These are phyloP conservation scores for Carex littledalei DNA, from an alignment of 176 grass and related monocot species.

Conservation along the genomic window DNA sequence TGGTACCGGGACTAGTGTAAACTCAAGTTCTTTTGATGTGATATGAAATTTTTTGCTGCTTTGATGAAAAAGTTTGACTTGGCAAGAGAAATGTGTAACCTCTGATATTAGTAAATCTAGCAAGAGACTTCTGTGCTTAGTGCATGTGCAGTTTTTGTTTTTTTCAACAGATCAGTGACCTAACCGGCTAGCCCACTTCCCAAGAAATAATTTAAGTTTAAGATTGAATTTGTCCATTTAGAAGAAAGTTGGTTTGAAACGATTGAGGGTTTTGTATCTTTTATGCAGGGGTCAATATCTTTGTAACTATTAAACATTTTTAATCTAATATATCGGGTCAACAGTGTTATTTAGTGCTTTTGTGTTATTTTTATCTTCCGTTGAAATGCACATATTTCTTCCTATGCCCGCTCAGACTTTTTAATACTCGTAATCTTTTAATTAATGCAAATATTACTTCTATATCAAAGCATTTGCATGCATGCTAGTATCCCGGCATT, in stretches of 20 bases:
- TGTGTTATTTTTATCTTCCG: too few species aligned
- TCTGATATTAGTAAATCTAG: neutral
- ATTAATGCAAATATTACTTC: too few species aligned
- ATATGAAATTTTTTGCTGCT: neutral
- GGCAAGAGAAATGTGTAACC: neutral
- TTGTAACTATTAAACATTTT: neutral
- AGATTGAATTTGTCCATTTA: neutral
- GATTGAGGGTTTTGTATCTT: neutral
- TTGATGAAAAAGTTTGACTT: neutral
- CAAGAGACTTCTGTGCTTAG: conserved; percentile 1
- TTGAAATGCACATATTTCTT: too few species aligned
- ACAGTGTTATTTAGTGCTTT: too few species aligned
- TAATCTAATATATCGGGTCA: neutral
- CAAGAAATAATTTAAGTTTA: neutral
- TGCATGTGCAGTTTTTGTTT: neutral
- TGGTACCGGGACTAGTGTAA: neutral
- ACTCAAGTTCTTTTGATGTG: neutral
- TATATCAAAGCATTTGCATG: too few species aligned
- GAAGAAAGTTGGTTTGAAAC: neutral
- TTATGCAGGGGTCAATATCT: neutral
- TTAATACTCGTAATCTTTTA: too few species aligned
- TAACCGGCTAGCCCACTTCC: neutral
- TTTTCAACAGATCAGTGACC: neutral
- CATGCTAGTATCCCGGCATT: too few species aligned
- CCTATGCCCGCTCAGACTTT: too few species aligned